These are phyloP conservation scores for Dillenia suffruticosa DNA, from an alignment of 164 flowering plant species.

Conservation along the genomic window DNA sequence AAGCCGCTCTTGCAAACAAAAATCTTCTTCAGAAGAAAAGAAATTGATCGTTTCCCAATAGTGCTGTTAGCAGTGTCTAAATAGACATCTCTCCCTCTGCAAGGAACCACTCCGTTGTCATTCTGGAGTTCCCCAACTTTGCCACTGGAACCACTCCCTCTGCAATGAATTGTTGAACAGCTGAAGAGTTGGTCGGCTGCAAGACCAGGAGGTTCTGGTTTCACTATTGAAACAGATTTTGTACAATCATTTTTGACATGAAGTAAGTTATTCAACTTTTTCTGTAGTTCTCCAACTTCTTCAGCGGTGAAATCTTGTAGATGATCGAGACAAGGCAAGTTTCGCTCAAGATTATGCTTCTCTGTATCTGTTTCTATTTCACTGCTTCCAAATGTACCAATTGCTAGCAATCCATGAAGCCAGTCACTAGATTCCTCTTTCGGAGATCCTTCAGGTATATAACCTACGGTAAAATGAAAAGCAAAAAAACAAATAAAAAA, in stretches of 20 bases:
- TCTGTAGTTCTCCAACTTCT: conserved; percentile 69
- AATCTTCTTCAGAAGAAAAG: conserved; percentile 79
- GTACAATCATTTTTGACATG: background rate
- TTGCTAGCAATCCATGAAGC: conserved; percentile 78
- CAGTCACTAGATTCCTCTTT: conserved; percentile 84
- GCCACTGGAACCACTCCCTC: conserved; percentile 21
- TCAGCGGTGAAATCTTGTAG: conserved; percentile 66
- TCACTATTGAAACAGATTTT: too few species aligned
- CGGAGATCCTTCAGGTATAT: conserved; percentile 31
- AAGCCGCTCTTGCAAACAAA: conserved; percentile 55
- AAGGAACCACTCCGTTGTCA: conserved; percentile 50
- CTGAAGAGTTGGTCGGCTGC: too few species aligned
- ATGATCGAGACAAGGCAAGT: conserved; percentile 34
- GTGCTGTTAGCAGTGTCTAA: conserved; percentile 37
- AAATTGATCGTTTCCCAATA: conserved; percentile 51
- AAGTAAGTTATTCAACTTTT: conserved; percentile 21
- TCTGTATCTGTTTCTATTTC: conserved; percentile 27
- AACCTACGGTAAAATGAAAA: conserved; percentile 25
- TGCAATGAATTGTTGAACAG: too few species aligned
- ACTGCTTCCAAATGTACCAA: conserved; percentile 80
- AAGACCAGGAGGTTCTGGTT: too few species aligned
- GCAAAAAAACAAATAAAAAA: conserved; percentile 1
- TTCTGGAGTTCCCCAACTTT: conserved; percentile 39
- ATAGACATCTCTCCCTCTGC: conserved; percentile 53
- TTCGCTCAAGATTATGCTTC: conserved; percentile 16